Conservation (phyloP, 73 alveolate species). For the Uronychia setigera region DNA sequence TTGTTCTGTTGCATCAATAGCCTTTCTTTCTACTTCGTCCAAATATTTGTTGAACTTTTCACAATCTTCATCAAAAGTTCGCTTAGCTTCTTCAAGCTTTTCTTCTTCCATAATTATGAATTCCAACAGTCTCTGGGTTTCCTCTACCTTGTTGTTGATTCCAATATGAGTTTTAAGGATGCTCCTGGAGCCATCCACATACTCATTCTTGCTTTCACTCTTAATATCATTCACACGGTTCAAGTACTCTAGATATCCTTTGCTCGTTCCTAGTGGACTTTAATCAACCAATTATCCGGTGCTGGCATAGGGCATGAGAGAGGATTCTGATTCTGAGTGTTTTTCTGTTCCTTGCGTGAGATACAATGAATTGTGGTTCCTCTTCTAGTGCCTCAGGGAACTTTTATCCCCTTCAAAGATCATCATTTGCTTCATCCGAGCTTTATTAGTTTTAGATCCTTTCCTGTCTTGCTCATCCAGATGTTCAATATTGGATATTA, state of each 20-base stretch:
- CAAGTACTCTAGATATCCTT: neutral
- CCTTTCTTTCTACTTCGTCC: neutral
- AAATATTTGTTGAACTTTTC: neutral
- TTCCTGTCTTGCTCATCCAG: neutral
- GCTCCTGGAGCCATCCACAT: neutral
- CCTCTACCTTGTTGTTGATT: neutral
- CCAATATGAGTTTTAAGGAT: neutral
- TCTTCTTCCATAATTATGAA: slow-evolving; percentile 20
- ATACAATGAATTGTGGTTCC: neutral
- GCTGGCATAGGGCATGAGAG: too few species aligned
- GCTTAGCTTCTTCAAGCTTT: neutral
- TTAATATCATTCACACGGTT: neutral
- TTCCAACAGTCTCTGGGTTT: neutral
- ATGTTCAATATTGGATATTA: neutral
- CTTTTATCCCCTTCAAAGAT: neutral
- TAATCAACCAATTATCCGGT: too few species aligned
- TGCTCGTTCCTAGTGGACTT: neutral
- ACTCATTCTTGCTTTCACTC: neutral
- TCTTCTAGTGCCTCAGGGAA: neutral
- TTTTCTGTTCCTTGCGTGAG: neutral
- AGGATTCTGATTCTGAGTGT: too few species aligned
- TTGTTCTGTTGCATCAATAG: neutral
- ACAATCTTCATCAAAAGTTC: slow-evolving; percentile 14
- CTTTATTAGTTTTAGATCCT: neutral
- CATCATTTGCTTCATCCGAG: neutral